phyloP scores from a whole-genome alignment of 371 early-diverging fungal species.

The Cokeromyces recurvatus region DNA sequence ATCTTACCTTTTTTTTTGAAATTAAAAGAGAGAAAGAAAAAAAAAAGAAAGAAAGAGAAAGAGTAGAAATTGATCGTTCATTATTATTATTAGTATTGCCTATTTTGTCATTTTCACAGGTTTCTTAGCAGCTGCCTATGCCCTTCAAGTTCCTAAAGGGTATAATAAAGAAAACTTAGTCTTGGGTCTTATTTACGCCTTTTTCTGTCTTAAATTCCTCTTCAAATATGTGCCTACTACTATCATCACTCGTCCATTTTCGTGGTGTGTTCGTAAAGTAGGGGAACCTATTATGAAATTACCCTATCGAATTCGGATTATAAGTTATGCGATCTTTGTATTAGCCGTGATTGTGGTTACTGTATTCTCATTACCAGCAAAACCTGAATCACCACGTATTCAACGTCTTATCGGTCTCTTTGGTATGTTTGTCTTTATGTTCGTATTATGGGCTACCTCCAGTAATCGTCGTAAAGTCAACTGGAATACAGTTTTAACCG shows the following conservation, averaged over 20 bases:
- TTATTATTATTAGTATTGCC: conserved; percentile 17
- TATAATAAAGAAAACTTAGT: conserved; percentile 32
- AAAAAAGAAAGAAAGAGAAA: conserved; percentile 1
- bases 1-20: not conserved
- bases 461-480: conserved; percentile 57
- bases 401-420: conserved; percentile 73
- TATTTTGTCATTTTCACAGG: conserved; percentile 40
- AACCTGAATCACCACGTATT: conserved; percentile 51
- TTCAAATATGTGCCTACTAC: conserved; percentile 31
- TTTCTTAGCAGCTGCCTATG: conserved; percentile 32
- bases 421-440: conserved; percentile 67
- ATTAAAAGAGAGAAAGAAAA: too few relatives aligned
- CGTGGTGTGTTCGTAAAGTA: conserved; percentile 4
- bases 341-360: conserved; percentile 52
- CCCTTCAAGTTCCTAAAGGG: conserved; percentile 38
- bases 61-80: too few relatives aligned
- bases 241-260: conserved; percentile 16
- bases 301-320: conserved; percentile 5
- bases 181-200: conserved; percentile 34
- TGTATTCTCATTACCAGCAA: conserved; percentile 54
- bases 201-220: conserved; percentile 19
- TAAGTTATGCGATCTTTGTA: conserved; percentile 34
- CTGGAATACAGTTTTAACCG: conserved; percentile 76
- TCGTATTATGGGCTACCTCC: conserved; percentile 52
- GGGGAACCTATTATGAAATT: conserved; percentile 22